Evolutionary conservation across 2,329 filamentous ascomycete species (phyloP).

Genomic region (Cladosporium sp.): DNA sequence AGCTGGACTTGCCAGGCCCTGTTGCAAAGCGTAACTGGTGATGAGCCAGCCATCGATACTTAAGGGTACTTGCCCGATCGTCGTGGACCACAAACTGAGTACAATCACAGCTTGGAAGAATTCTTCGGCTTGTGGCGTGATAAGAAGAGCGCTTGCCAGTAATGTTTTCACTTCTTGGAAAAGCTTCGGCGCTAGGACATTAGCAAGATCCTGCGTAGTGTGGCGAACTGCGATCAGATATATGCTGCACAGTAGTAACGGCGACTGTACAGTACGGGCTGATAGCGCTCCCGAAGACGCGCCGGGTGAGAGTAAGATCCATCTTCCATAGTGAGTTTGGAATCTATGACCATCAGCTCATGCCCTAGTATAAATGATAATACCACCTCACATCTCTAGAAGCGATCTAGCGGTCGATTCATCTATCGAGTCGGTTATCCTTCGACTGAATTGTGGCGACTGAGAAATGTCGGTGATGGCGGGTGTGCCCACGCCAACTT

Average conservation of each 20-base stretch:
- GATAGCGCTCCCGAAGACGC: not conserved
- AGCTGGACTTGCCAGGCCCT: conserved; percentile 12
- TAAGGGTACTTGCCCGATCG: conserved; percentile 46
- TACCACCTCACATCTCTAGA: not conserved
- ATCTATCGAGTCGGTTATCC: not conserved
- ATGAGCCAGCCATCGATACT: conserved; percentile 47
- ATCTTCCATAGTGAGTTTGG: not conserved
- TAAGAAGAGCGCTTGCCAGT: conserved; percentile 37
- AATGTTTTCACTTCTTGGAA: conserved; percentile 40
- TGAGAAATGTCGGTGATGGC: not conserved
- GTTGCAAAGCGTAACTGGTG: conserved; percentile 42
- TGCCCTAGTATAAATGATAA: not conserved
- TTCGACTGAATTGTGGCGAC: not conserved
- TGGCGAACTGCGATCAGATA: not conserved
- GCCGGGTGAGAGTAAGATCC: not conserved
- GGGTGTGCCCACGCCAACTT: not conserved
- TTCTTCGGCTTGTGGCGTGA: conserved; percentile 42
- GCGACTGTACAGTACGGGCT: not conserved
- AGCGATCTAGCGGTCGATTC: not conserved
- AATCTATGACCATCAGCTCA: not conserved
- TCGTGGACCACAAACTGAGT: conserved; percentile 50
- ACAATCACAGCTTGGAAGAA: conserved; percentile 48
- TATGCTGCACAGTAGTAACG: not conserved
- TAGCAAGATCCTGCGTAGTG: not conserved
- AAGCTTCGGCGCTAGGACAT: conserved; percentile 38